phyloP scores from a whole-genome alignment of 225 moss, liverwort and hornwort genomes.

The Pseudisothecium myosuroides region DNA sequence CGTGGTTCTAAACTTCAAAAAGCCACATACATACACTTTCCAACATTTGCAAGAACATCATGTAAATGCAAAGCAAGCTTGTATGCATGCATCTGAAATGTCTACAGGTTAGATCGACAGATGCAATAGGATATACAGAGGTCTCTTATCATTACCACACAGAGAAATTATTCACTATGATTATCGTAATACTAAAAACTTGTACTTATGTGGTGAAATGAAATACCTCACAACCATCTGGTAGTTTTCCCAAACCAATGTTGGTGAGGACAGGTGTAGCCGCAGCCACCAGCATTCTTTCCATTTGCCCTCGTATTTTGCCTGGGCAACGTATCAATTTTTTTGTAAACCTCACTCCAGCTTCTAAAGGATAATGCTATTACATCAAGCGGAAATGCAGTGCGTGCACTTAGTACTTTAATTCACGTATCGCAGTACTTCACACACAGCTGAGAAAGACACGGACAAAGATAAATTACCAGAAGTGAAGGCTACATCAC shows the following conservation, averaged over 20 bases:
- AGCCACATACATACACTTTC: neutral
- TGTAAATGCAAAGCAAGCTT: neutral
- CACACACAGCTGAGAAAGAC: neutral
- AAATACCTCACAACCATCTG: conserved; percentile 56
- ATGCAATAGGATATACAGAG: neutral
- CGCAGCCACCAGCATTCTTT: conserved; percentile 65
- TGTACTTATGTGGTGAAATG: neutral
- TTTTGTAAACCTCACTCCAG: neutral
- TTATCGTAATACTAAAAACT: neutral
- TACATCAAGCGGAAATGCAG: neutral
- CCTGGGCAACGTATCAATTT: conserved; percentile 3
- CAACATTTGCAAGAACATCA: neutral
- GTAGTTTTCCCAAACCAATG: conserved; percentile 35
- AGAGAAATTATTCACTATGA: neutral
- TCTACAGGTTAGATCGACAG: neutral
- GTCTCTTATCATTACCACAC: neutral
- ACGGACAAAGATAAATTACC: conserved; percentile 10
- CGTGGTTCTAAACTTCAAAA: neutral
- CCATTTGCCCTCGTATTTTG: conserved; percentile 63
- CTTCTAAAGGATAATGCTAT: neutral
- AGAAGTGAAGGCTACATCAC: conserved; percentile 60
- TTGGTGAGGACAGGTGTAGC: conserved; percentile 74
- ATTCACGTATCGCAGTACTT: neutral
- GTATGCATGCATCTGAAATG: neutral
- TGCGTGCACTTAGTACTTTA: neutral